Conservation (phyloP, 306 rosid genomes). For the Trifolium fragiferum region DNA sequence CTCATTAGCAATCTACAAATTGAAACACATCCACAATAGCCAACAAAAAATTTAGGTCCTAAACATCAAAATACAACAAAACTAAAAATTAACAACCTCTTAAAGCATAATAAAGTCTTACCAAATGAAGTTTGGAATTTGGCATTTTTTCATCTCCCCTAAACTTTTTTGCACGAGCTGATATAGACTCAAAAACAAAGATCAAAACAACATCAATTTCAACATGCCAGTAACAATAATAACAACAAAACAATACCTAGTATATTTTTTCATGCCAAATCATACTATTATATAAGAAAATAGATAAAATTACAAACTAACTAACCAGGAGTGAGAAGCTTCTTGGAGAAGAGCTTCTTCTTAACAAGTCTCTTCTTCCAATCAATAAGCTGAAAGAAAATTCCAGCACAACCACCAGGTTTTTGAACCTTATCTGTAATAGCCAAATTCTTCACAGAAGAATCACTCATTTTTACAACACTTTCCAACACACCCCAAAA, state of each 20-base stretch:
- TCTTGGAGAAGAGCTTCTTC: conserved; percentile 86
- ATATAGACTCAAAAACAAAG: conserved; percentile 38
- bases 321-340: conserved; percentile 77
- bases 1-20: conserved; percentile 83
- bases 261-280: too few relatives aligned
- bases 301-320: conserved; percentile 11
- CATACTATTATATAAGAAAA: neutral
- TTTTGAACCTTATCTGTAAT: conserved; percentile 67
- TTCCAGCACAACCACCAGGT: conserved; percentile 85
- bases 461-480: conserved; percentile 62
- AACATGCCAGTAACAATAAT: neutral
- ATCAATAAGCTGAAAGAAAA: conserved; percentile 92
- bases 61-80: conserved; percentile 21
- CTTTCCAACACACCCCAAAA: conserved; percentile 25
- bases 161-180: conserved; percentile 74
- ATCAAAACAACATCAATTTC: conserved; percentile 41
- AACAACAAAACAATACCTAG: conserved; percentile 2
- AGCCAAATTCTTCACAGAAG: conserved; percentile 58
- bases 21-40: conserved; percentile 26
- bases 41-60: conserved; percentile 20
- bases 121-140: conserved; percentile 76
- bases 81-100: neutral
- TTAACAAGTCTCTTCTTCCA: conserved; percentile 84
- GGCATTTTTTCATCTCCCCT: conserved; percentile 80
- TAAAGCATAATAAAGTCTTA: conserved; percentile 39